A percentile compares a stretch with the other conserved stretches of the same genome.
These are phyloP conservation scores for Cyclostephanos tholiformis DNA, from an alignment of 108 stramenopile species.

Conservation along the genomic window DNA sequence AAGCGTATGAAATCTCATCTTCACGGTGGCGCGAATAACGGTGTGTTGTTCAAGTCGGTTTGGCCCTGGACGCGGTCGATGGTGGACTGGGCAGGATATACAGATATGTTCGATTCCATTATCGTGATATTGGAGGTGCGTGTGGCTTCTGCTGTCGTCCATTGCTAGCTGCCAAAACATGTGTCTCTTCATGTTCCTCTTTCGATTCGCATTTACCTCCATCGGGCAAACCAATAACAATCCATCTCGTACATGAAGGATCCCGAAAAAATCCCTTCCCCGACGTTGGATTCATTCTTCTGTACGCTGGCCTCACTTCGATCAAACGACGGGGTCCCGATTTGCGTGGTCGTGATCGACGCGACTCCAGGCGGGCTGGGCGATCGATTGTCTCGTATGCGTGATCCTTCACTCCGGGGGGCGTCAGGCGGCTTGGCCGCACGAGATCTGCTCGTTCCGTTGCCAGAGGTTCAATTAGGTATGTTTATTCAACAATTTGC, in stretches of 20 bases:
- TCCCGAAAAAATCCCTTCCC: slow-evolving; percentile 46
- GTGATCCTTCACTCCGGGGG: slow-evolving; percentile 30
- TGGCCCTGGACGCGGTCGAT: slow-evolving; percentile 34
- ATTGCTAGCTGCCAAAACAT: background rate
- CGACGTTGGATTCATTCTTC: slow-evolving; percentile 38
- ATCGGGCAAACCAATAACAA: background rate
- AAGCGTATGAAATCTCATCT: slow-evolving; percentile 33
- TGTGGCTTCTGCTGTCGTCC: background rate
- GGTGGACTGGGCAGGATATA: slow-evolving; percentile 41
- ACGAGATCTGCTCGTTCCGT: slow-evolving; percentile 32
- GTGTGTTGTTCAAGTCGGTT: slow-evolving; percentile 31
- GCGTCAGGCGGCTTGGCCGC: slow-evolving; percentile 34
- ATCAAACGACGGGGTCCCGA: slow-evolving; percentile 35
- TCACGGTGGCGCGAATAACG: slow-evolving; percentile 27
- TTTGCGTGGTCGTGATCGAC: slow-evolving; percentile 32
- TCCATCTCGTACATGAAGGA: slow-evolving; percentile 5
- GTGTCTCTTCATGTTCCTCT: background rate
- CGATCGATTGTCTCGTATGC: slow-evolving; percentile 39
- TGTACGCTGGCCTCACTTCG: slow-evolving; percentile 34
- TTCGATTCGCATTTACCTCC: background rate
- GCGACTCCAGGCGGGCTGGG: slow-evolving; percentile 40
- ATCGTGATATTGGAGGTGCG: slow-evolving; percentile 46
- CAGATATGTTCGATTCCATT: slow-evolving; percentile 38
- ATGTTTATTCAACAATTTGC: slow-evolving; percentile 10
- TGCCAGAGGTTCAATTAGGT: slow-evolving; percentile 42